These are phyloP conservation scores for Didymella lethalis DNA, from an alignment of 2,329 filamentous ascomycete genomes.

Conservation along the genomic window DNA sequence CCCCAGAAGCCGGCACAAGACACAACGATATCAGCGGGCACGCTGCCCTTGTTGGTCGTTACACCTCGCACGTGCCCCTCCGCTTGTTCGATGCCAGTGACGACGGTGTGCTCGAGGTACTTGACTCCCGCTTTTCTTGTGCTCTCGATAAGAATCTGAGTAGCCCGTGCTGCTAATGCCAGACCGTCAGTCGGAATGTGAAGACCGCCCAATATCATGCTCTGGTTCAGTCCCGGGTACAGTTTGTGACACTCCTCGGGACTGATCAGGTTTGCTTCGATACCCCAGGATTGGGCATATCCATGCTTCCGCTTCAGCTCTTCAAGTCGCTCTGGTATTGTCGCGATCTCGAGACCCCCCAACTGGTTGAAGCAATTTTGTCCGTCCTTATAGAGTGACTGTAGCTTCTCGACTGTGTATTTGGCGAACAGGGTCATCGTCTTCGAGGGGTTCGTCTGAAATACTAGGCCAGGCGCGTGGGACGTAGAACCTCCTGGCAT, in stretches of 20 bases:
- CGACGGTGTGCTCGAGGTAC: conserved; percentile 64
- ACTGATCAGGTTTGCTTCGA: conserved; percentile 62
- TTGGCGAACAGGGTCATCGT: conserved; percentile 66
- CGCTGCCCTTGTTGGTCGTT: conserved; percentile 56
- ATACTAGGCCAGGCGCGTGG: conserved; percentile 70
- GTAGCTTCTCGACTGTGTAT: conserved; percentile 69
- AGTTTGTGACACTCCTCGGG: conserved; percentile 61
- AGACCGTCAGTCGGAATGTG: conserved; percentile 69
- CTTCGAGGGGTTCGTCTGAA: conserved; percentile 67
- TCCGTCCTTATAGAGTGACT: conserved; percentile 57
- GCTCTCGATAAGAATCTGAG: conserved; percentile 66
- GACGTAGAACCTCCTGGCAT: conserved; percentile 72
- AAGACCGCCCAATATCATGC: conserved; percentile 65
- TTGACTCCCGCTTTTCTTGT: conserved; percentile 65
- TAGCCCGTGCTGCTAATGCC: conserved; percentile 67
- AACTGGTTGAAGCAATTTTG: conserved; percentile 68
- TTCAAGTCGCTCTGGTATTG: conserved; percentile 64
- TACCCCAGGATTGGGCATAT: conserved; percentile 67
- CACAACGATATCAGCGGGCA: conserved; percentile 67
- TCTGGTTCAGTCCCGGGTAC: conserved; percentile 64
- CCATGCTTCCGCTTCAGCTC: conserved; percentile 70
- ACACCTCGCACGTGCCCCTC: conserved; percentile 65
- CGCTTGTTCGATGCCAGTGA: conserved; percentile 64
- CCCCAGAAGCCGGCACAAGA: conserved; percentile 73
- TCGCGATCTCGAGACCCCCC: conserved; percentile 69